Base-by-base conservation (phyloP, 306 rosid species). In the Aeschynomene evenia region DNA sequence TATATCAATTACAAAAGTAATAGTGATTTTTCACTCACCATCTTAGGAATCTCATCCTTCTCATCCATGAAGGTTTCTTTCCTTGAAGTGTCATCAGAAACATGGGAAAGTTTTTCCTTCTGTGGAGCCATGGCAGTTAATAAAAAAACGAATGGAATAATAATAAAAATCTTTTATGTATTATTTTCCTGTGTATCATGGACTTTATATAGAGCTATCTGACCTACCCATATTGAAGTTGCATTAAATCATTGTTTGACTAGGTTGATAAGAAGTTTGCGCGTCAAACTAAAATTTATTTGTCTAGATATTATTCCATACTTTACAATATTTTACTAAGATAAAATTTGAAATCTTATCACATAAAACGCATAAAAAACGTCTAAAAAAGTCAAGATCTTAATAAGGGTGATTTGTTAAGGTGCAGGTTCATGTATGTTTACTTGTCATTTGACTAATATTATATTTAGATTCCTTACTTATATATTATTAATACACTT, bases 1-100 rank as follows among this genome's bases (percentile, higher is more conserved):
- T 87, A 1, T 80, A 72, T n/a, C n/a, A 39, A 89, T 68, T 11
- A 75, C 95, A 26, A 96, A 89, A 0, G 87, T 86, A 9, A 84
- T 82, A 14, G 68, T 77, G 2, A 92, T 78, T 46, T 78, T 46
- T 87, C 98, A 4, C 34, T 55, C 28, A 84, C 73, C 76, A 82
- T 89, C 71, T 89, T 91, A 29, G 84, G 6, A 2, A 91, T 59
- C 7, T 94, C 89, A 63, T 54, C 85, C 84, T 84, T 87, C 76
- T 87, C 81, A 82, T 87, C 87, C 84, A 81, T 84, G 60, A 51
- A 89, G 0, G 88, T 85, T 5, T 85, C 79, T 62, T 89, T 91
- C 39, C 93, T 78, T 20, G 88, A 79, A 0, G 82, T 39, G 24
- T 69, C 82, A 14, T 77, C 79, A 0, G 66, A 2, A 37, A 85